phyloP scores from a whole-genome alignment of 441 rosid species.

The Pelargonium fulgidum region DNA sequence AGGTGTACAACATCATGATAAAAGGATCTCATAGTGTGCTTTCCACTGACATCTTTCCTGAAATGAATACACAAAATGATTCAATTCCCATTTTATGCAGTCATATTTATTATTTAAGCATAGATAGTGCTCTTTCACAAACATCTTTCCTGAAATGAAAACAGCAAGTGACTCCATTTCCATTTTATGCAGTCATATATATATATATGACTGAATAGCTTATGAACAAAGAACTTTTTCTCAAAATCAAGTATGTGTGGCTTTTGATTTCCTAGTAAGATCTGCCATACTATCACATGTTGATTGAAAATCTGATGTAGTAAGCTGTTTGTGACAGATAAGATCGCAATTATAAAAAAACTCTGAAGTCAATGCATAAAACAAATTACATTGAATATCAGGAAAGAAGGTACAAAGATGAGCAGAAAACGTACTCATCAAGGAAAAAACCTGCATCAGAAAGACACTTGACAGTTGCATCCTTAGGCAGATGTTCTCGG shows the following conservation, averaged over 20 bases:
- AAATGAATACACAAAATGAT: slow-evolving; percentile 21
- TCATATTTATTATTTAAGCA: neutral
- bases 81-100: neutral
- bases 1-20: slow-evolving; percentile 60
- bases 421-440: slow-evolving; percentile 58
- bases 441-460: slow-evolving; percentile 92
- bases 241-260: neutral
- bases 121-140: neutral
- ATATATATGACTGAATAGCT: too few species aligned
- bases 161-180: too few species aligned
- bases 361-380: slow-evolving; percentile 2
- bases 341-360: neutral
- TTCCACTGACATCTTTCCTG: slow-evolving; percentile 75
- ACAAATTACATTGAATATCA: slow-evolving; percentile 6
- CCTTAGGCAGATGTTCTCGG: slow-evolving; percentile 56
- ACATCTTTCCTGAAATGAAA: too few species aligned
- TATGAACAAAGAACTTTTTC: too few species aligned
- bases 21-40: slow-evolving; percentile 62
- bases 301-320: too few species aligned
- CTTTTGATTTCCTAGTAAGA: neutral
- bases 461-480: slow-evolving; percentile 70
- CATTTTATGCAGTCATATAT: too few species aligned
- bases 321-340: neutral
- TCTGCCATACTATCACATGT: neutral
- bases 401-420: slow-evolving; percentile 8